These are phyloP conservation scores for Cicer judaicum DNA, from an alignment of 306 rosid genomes.

Conservation along the genomic window DNA sequence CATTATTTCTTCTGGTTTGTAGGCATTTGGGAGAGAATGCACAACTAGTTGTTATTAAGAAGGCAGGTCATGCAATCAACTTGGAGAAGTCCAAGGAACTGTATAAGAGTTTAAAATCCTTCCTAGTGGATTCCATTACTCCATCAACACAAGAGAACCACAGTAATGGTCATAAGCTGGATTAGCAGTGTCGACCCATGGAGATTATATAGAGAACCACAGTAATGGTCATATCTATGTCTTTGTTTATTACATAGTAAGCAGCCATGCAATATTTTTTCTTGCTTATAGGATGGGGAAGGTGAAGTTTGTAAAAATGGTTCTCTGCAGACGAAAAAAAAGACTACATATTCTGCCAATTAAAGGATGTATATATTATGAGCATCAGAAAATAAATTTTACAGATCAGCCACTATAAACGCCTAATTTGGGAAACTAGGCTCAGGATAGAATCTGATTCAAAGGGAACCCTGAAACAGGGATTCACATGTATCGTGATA, in stretches of 20 bases:
- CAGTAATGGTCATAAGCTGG: constrained; percentile 60
- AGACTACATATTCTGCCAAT: background rate
- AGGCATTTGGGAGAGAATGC: constrained; percentile 82
- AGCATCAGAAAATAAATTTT: background rate
- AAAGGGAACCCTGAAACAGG: background rate
- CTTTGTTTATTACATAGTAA: background rate
- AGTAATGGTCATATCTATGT: too few species aligned
- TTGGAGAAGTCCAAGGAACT: constrained; percentile 79
- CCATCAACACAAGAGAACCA: constrained; percentile 44
- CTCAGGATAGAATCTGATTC: constrained; percentile 7
- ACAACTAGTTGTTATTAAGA: constrained; percentile 66
- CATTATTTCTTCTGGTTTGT: constrained; percentile 9
- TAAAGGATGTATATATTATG: constrained; percentile 1
- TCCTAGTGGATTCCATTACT: constrained; percentile 57
- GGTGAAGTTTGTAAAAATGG: constrained; percentile 5
- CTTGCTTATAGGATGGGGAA: background rate
- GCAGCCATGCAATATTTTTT: constrained; percentile 5
- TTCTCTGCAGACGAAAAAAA: constrained; percentile 12
- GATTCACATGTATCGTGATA: background rate
- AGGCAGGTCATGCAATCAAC: constrained; percentile 88
- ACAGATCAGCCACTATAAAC: constrained; percentile 16
- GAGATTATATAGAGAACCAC: background rate
- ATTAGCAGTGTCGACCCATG: constrained; percentile 43
- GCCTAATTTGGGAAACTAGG: background rate
- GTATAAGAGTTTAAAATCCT: constrained; percentile 60